A percentile compares a stretch with the other conserved stretches of the same genome.
These are phyloP conservation scores for Pichia sp. DNA, from an alignment of 1,139 yeast genomes.

Conservation along the genomic window DNA sequence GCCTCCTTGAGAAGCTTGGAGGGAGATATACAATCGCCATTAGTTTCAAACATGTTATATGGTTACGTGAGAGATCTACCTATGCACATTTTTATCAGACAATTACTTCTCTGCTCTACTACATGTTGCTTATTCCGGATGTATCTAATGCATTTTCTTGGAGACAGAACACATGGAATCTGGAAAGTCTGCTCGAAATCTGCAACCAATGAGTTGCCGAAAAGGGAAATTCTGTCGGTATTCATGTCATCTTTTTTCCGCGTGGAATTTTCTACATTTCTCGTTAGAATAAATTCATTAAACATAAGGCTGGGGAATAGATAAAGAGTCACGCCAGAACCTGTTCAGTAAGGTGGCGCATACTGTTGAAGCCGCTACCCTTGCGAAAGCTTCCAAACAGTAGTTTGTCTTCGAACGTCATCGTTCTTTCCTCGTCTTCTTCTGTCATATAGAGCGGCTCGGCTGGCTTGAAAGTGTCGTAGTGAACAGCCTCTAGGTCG, in stretches of 20 bases:
- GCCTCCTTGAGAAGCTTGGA: background rate
- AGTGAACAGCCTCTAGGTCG: slow-evolving; percentile 1
- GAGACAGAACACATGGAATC: background rate
- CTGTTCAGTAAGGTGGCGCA: background rate
- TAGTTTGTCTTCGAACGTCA: slow-evolving; percentile 2
- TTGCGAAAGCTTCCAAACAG: background rate
- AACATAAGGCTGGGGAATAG: background rate
- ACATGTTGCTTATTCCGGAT: no score
- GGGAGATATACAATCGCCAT: background rate
- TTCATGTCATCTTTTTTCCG: background rate
- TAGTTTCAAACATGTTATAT: background rate
- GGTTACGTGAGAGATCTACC: background rate
- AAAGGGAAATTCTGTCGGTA: background rate
- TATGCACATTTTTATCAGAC: no score
- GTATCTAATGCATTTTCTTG: background rate
- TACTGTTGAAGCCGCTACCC: background rate
- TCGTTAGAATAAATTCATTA: no score
- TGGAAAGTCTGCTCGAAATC: background rate
- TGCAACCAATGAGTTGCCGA: background rate
- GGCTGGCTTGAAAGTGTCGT: background rate
- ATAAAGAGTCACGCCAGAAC: background rate
- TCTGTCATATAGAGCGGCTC: background rate
- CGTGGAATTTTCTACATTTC: background rate
- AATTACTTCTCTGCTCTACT: no score
- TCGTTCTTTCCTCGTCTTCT: background rate